Evolutionary conservation across 2,329 filamentous ascomycete species (phyloP).

Genomic region (Fusarium xylarioides): DNA sequence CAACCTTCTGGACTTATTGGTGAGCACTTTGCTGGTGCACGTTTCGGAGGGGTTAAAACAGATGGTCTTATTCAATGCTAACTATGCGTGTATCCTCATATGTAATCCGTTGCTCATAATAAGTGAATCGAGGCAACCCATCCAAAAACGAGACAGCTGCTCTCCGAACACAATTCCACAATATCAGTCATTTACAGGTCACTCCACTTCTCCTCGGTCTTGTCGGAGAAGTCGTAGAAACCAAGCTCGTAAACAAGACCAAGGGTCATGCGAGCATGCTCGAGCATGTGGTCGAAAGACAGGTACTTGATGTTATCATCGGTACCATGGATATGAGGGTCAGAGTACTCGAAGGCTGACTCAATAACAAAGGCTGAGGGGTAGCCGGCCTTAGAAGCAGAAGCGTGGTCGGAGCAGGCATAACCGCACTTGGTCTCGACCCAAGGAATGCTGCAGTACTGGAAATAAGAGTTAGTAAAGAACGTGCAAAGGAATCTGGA

Average conservation of each 20-base stretch:
- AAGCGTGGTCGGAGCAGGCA: constrained; percentile 80
- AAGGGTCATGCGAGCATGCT: constrained; percentile 86
- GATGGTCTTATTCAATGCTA: constrained; percentile 1
- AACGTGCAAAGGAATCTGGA: neutral
- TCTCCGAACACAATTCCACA: neutral
- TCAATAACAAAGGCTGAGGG: constrained; percentile 82
- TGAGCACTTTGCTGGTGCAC: neutral
- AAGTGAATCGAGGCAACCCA: neutral
- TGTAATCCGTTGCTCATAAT: constrained; percentile 27
- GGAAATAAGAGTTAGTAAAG: neutral
- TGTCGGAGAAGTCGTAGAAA: constrained; percentile 72
- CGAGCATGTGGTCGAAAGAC: constrained; percentile 89
- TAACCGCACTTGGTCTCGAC: constrained; percentile 90
- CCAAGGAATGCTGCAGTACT: constrained; percentile 90
- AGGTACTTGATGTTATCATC: constrained; percentile 77
- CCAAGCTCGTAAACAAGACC: constrained; percentile 86
- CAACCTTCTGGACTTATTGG: neutral
- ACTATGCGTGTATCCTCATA: constrained; percentile 12
- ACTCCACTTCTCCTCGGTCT: constrained; percentile 43
- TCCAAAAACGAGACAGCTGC: neutral
- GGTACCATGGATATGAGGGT: constrained; percentile 75
- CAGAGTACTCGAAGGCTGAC: constrained; percentile 71
- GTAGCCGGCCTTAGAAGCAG: constrained; percentile 77
- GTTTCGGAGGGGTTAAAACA: neutral
- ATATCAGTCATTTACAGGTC: constrained; percentile 47